Base-by-base conservation (phyloP, 164 flowering plant species). In the Cinnamomum micranthum region DNA sequence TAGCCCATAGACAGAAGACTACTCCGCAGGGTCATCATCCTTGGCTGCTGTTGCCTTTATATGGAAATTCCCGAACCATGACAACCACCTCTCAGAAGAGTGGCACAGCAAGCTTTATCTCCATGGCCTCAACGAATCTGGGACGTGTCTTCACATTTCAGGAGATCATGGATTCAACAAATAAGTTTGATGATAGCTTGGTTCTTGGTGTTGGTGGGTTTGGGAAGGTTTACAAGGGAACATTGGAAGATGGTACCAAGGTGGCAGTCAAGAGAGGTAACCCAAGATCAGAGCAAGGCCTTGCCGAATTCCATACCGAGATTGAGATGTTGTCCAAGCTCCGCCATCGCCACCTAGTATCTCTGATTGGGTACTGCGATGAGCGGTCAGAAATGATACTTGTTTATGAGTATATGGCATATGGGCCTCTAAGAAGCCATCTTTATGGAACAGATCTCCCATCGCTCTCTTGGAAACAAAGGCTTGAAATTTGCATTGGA, bases 251-350 rank as follows among this genome's bases (percentile, higher is more conserved):
- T 79, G 94, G 91, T 50, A 91, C 86, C 2, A 79, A 79, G 47
- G 93, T 94, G 3, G 98, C 97, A 20, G 95, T 94, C 35, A 94
- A 94, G 78, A 88, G 98, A 84, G 97, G 97, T 50, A 90, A 94
- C 74, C 92, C 96, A 11, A 80, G 96, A 78, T 92, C 97, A 4
- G 94, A 91, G 75, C 97, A 92, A 84, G 97, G 98, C 23, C 82
- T 91, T 60, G 91, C 95, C 35, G 98, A 94, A 77, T 92, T 94
- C 77, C 82, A 91, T 68, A 94, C 98, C 19, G 98, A 94, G 79
- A 94, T 94, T 76, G 94, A 91, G 80, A 92, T 94, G 98, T 73
- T 94, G 23, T 94, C 98, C 33, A 92, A 94, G 85, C 93, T 94
- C 19, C 91, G 98, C 14, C 98, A 94, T 77, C 97, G 96, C 23